Evolutionary conservation across 768 basidiomycete species (phyloP), one percentile per base, ranked within the genome.

Genomic region (Lyophyllum atratum): DNA sequence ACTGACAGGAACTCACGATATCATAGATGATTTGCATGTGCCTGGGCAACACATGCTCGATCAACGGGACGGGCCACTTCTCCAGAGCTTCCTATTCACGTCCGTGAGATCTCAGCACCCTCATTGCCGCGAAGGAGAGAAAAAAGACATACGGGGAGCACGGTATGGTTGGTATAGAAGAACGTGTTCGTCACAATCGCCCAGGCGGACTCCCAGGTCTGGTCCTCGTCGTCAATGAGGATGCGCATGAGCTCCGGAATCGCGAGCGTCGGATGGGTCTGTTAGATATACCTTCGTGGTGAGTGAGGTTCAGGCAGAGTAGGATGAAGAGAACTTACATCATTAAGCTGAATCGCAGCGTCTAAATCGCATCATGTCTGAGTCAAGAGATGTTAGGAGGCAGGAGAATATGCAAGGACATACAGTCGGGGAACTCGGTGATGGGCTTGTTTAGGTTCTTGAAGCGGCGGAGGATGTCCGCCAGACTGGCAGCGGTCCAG

Each of bases 101-200:
- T 31, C 26, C 29, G 28, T 21, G 39, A 11, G 37, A n/a, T 17
- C 25, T 37, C 25, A 52, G 26, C 29, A 34, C 17, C 17, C 15
- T 44, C 6, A 4, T 25, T 24, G 39, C 14, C 31, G 31, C 49
- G 17, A 24, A 33, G 14, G 17, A 9, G 6, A 39, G 6, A 15
- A 31, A 56, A 15, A 48, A 47, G 63, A 80, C 85, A 64, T 39
- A 89, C 93, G 22, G 93, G 92, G 28, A 97, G 78, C 28, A 98
- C 95, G 8, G 92, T 94, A 72, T 94, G 95, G 70, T 96, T 97
- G 10, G 95, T 98, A 77, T 94, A 98, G 73, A 92, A 94, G 78
- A 97, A 95, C 2, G 92, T 93, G 68, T 89, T 89, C 51, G 86
- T 92, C 44, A 89, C 86, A 64, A 98, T 93, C 22, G 79, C 71